Conservation (phyloP, 441 rosid genomes). For the Euphorbia celastroides region DNA sequence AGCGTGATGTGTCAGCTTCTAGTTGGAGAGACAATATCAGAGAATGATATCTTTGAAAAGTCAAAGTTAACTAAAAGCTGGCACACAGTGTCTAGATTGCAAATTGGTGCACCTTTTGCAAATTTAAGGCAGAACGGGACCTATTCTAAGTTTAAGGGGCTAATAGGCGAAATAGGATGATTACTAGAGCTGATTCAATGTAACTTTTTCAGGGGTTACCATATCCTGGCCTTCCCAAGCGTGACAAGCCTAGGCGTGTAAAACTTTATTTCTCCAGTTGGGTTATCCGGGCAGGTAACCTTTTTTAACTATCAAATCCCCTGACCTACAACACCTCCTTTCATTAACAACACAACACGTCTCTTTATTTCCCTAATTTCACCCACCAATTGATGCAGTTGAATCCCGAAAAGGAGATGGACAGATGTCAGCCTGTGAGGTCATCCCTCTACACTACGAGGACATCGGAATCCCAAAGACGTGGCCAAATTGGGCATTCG, state of each 20-base stretch:
- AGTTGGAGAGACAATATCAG: no score
- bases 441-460: slow-evolving; percentile 71
- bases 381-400: slow-evolving; percentile 40
- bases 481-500: slow-evolving; percentile 91
- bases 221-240: slow-evolving; percentile 49
- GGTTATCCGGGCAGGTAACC: slow-evolving; percentile 74
- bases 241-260: slow-evolving; percentile 92
- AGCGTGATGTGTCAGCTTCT: no score
- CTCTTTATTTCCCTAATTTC: slow-evolving; percentile 4
- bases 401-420: slow-evolving; percentile 84
- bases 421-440: slow-evolving; percentile 77
- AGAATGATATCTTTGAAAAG: no score
- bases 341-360: neutral
- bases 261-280: slow-evolving; percentile 92
- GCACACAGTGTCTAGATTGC: no score
- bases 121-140: no score
- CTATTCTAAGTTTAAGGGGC: no score
- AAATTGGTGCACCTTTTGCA: no score
- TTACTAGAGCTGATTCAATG: slow-evolving; percentile 14
- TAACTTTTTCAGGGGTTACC: slow-evolving; percentile 54
- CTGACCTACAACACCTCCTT: slow-evolving; percentile 3
- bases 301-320: neutral
- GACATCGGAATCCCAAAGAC: slow-evolving; percentile 98
- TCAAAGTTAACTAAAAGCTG: no score
- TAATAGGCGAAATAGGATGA: no score